A percentile compares a stretch with the other conserved stretches of the same genome.
These are phyloP conservation scores for Endoconidiophora laricicola DNA, from an alignment of 2,329 filamentous ascomycete species.

Conservation along the genomic window DNA sequence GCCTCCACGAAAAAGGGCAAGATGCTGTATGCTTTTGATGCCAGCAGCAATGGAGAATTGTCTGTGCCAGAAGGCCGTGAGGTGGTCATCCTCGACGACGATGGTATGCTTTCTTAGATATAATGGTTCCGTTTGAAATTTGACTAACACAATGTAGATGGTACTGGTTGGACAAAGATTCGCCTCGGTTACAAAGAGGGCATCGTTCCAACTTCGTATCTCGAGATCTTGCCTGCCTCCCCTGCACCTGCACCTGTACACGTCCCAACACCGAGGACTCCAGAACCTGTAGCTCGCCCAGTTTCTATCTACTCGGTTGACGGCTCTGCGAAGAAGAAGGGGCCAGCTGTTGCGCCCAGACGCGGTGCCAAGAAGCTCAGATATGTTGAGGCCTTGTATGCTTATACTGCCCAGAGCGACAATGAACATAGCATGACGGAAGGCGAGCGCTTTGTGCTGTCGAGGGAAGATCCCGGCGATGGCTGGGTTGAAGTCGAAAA, in stretches of 20 bases:
- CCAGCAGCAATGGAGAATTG: slow-evolving; percentile 64
- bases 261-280: slow-evolving; percentile 27
- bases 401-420: slow-evolving; percentile 73
- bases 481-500: slow-evolving; percentile 96
- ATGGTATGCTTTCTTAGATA: slow-evolving; percentile 48
- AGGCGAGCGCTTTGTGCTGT: slow-evolving; percentile 79
- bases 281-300: slow-evolving; percentile 42
- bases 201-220: slow-evolving; percentile 72
- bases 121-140: background rate
- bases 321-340: slow-evolving; percentile 56
- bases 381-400: slow-evolving; percentile 86
- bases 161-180: slow-evolving; percentile 81
- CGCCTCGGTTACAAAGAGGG: slow-evolving; percentile 60
- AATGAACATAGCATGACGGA: slow-evolving; percentile 80
- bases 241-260: slow-evolving; percentile 19
- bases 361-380: slow-evolving; percentile 85
- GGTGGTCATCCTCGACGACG: slow-evolving; percentile 63
- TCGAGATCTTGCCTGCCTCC: slow-evolving; percentile 43
- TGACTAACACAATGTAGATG: slow-evolving; percentile 39
- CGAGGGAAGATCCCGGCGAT: slow-evolving; percentile 76
- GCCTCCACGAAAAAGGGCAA: slow-evolving; percentile 48
- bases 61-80: slow-evolving; percentile 65
- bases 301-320: slow-evolving; percentile 55
- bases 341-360: slow-evolving; percentile 77
- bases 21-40: slow-evolving; percentile 82